Conservation (phyloP, 768 basidiomycete species). For the Chalciporus sphaerocephalus region DNA sequence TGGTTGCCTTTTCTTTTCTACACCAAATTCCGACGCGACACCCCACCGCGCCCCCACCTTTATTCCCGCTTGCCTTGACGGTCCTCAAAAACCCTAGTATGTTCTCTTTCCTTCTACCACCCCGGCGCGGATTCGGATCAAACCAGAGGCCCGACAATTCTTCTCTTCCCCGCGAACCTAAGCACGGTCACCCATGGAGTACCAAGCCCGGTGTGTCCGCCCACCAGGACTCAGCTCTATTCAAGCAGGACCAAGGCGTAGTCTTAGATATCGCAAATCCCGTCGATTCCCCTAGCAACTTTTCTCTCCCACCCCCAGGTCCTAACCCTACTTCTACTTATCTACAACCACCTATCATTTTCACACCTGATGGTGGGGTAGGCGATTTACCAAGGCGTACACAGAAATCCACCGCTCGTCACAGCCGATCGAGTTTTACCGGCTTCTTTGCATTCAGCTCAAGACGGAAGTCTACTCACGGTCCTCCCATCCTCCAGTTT, state of each 20-base stretch:
- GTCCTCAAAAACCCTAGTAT: slow-evolving; percentile 32
- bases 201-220: slow-evolving; percentile 33
- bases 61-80: slow-evolving; percentile 23
- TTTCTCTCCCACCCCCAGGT: slow-evolving; percentile 33
- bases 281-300: neutral
- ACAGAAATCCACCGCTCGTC: slow-evolving; percentile 21
- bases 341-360: slow-evolving; percentile 38
- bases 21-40: neutral
- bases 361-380: slow-evolving; percentile 52
- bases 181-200: slow-evolving; percentile 50
- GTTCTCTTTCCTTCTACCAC: slow-evolving; percentile 35
- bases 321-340: slow-evolving; percentile 21
- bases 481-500: slow-evolving; percentile 17
- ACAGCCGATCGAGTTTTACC: slow-evolving; percentile 43
- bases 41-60: neutral
- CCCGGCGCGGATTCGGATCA: slow-evolving; percentile 32
- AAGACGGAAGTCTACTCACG: slow-evolving; percentile 18
- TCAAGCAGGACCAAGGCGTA: slow-evolving; percentile 8
- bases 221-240: slow-evolving; percentile 26
- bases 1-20: neutral
- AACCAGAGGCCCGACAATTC: slow-evolving; percentile 17
- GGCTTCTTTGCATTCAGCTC: slow-evolving; percentile 30
- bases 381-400: slow-evolving; percentile 54
- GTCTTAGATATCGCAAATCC: slow-evolving; percentile 30
- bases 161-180: slow-evolving; percentile 9